Evolutionary conservation across 2,329 filamentous ascomycete genomes (phyloP).

Genomic region (Pseudogymnoascus sp.): DNA sequence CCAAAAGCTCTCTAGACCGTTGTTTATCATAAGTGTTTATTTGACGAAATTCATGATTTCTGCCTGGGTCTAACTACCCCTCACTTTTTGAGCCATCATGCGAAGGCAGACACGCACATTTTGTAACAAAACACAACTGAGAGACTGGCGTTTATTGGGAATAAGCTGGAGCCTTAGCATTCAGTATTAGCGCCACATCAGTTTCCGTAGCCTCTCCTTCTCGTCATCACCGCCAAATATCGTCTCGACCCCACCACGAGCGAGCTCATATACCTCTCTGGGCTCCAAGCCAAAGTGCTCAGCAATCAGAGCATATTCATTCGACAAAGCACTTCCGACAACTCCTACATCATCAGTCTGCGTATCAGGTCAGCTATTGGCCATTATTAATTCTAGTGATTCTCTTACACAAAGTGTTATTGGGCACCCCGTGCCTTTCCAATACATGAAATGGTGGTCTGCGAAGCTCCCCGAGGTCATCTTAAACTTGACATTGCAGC

Average conservation of each 20-base stretch:
- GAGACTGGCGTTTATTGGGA: background rate
- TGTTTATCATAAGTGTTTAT: background rate
- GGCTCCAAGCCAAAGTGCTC: conserved; percentile 55
- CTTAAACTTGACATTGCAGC: conserved; percentile 70
- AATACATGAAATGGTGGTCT: conserved; percentile 71
- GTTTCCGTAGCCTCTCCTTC: conserved; percentile 43
- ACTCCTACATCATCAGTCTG: conserved; percentile 80
- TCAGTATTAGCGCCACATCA: conserved; percentile 37
- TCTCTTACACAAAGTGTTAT: conserved; percentile 61
- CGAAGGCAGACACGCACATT: background rate
- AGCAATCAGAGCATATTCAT: conserved; percentile 67
- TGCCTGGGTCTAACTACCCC: background rate
- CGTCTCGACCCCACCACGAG: conserved; percentile 50
- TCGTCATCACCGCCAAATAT: conserved; percentile 61
- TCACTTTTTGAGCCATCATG: background rate
- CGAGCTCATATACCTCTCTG: conserved; percentile 43
- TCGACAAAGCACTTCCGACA: conserved; percentile 66
- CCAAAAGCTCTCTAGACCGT: background rate
- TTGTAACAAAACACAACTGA: background rate
- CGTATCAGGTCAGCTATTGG: background rate
- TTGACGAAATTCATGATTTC: background rate
- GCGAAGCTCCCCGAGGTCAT: conserved; percentile 57
- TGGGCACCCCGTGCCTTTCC: conserved; percentile 50
- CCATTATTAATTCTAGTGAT: background rate
- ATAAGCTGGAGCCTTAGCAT: background rate